Conservation (phyloP, 1,284 basidiomycete species). For the Trichosporon asahii region DNA sequence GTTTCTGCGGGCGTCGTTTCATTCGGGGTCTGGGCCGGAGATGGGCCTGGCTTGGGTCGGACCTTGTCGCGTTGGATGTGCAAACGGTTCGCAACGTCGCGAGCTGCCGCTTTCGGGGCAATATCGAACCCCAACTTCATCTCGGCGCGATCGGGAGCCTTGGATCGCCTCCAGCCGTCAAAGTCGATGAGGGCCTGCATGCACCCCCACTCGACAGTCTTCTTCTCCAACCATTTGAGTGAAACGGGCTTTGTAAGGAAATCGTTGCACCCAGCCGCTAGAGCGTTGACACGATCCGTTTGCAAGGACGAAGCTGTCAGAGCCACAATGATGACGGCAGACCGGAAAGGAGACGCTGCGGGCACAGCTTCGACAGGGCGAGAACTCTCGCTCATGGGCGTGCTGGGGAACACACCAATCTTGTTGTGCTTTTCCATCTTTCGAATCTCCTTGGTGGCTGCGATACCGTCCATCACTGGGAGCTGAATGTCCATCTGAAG, state of each 20-base stretch:
- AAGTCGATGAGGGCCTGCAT: conserved; percentile 54
- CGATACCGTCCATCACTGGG: conserved; percentile 97
- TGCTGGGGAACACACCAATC: conserved; percentile 66
- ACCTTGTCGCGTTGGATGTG: conserved; percentile 41
- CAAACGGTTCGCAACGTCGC: conserved; percentile 40
- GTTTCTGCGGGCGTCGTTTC: background rate
- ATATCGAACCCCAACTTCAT: conserved; percentile 45
- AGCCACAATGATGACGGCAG: conserved; percentile 97
- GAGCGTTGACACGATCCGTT: conserved; percentile 87
- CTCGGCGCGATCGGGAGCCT: conserved; percentile 40
- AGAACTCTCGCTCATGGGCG: conserved; percentile 59
- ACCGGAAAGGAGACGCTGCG: conserved; percentile 65
- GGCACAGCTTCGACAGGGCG: conserved; percentile 24
- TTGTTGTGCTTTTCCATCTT: conserved; percentile 70
- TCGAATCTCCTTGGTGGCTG: conserved; percentile 94
- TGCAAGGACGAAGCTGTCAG: conserved; percentile 91
- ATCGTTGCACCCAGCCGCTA: conserved; percentile 98
- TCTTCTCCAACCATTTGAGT: conserved; percentile 91
- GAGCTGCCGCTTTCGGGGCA: conserved; percentile 45
- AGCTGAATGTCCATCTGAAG: conserved; percentile 98
- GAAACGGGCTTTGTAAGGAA: conserved; percentile 98
- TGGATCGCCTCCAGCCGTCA: conserved; percentile 52
- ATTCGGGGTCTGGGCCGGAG: background rate
- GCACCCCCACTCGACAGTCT: conserved; percentile 94
- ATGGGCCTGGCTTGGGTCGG: conserved; percentile 3